Conservation (phyloP, 2,329 filamentous ascomycete genomes). For the Talaromyces marneffei region DNA sequence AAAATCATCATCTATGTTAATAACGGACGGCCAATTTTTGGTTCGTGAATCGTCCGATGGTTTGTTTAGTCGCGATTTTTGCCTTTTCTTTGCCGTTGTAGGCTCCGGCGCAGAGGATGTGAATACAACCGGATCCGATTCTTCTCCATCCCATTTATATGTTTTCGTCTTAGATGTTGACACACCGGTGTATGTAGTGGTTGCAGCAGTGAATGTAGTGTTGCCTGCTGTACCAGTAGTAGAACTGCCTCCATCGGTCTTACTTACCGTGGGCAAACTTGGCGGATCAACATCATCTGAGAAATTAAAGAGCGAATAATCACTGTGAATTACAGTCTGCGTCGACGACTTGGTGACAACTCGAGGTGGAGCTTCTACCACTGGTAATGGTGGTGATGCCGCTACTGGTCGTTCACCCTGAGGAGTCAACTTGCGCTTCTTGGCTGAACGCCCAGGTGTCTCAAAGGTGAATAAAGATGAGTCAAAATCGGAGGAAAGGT, state of each 20-base stretch:
- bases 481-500: slow-evolving; percentile 15
- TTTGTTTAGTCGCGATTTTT: not conserved
- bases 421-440: slow-evolving; percentile 11
- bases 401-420: not conserved
- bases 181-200: not conserved
- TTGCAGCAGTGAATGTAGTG: not conserved
- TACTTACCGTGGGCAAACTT: not conserved
- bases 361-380: not conserved
- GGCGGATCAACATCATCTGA: slow-evolving; percentile 13
- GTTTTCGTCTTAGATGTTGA: slow-evolving; percentile 8
- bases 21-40: slow-evolving; percentile 19
- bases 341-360: not conserved
- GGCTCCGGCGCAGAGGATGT: slow-evolving; percentile 36
- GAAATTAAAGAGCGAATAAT: slow-evolving; percentile 11
- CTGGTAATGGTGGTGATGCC: not conserved
- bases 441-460: slow-evolving; percentile 8
- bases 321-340: slow-evolving; percentile 1
- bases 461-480: slow-evolving; percentile 14
- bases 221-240: not conserved
- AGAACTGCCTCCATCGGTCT: not conserved
- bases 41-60: not conserved
- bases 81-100: slow-evolving; percentile 4
- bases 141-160: slow-evolving; percentile 19
- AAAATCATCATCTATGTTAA: slow-evolving; percentile 35
- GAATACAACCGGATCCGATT: slow-evolving; percentile 39